phyloP scores from a whole-genome alignment of 1,284 basidiomycete genomes.

The Paramarasmius palmivorus region DNA sequence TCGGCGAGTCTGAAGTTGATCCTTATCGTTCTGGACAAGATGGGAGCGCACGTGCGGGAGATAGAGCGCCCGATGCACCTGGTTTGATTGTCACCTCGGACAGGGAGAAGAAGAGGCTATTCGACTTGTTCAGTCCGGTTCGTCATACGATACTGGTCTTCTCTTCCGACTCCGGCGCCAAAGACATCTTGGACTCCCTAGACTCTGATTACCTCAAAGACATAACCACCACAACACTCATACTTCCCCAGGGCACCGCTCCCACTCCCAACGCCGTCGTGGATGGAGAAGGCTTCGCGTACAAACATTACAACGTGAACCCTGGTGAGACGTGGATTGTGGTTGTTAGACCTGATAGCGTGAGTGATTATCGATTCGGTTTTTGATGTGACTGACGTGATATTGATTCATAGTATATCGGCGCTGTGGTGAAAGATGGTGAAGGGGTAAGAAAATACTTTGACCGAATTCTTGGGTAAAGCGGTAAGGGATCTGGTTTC shows the following conservation, averaged over 20 bases:
- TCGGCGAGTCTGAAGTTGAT: slow-evolving; percentile 11
- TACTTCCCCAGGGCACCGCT: not conserved
- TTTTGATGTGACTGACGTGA: not conserved
- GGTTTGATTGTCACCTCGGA: slow-evolving; percentile 18
- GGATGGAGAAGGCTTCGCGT: slow-evolving; percentile 7
- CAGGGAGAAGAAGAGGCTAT: slow-evolving; percentile 9
- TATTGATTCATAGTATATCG: slow-evolving; percentile 22
- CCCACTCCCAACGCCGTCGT: not conserved
- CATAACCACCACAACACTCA: not conserved
- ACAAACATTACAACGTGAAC: slow-evolving; percentile 4
- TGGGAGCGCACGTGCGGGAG: slow-evolving; percentile 24
- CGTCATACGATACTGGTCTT: slow-evolving; percentile 16
- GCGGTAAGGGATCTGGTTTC: too few species aligned
- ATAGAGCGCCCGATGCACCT: slow-evolving; percentile 33
- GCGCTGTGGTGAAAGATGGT: slow-evolving; percentile 26
- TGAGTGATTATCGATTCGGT: not conserved
- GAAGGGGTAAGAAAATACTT: slow-evolving; percentile 30
- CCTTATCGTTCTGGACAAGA: slow-evolving; percentile 19
- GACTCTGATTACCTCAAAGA: not conserved
- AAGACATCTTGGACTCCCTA: not conserved
- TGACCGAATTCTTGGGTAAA: too few species aligned
- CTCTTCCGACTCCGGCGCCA: not conserved
- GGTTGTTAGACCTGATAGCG: slow-evolving; percentile 10
- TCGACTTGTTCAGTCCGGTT: slow-evolving; percentile 9
- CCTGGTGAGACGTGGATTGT: not conserved